A percentile compares a stretch with the other conserved stretches of the same genome.
These are phyloP conservation scores for Blastocystis sp. DNA, from an alignment of 352 stramenopile genomes.

Conservation along the genomic window DNA sequence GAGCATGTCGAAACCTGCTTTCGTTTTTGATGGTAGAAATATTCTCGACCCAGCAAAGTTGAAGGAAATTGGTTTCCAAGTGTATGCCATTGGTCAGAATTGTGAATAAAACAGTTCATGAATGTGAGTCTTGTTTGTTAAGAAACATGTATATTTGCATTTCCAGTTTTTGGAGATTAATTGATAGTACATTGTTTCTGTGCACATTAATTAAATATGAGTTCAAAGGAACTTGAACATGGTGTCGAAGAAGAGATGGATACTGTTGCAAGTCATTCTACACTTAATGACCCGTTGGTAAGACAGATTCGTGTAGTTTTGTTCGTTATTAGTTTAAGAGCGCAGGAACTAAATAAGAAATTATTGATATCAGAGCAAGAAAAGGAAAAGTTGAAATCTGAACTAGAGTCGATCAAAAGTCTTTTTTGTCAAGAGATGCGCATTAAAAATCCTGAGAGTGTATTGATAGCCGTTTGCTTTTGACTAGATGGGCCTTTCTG, in stretches of 20 bases:
- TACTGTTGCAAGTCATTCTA: neutral
- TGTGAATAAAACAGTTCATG: neutral
- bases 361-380: neutral
- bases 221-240: neutral
- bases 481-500: neutral
- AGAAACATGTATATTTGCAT: neutral
- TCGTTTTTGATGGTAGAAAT: constrained; percentile 98
- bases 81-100: constrained; percentile 89
- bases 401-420: neutral
- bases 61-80: constrained; percentile 90
- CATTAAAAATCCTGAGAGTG: neutral
- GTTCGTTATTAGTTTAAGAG: neutral
- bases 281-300: neutral
- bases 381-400: neutral
- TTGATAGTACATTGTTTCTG: neutral
- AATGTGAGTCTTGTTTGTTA: neutral
- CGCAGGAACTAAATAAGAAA: constrained; percentile 37
- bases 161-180: neutral
- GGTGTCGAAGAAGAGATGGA: neutral
- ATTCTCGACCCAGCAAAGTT: constrained; percentile 87
- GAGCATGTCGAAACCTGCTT: constrained; percentile 94
- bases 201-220: neutral
- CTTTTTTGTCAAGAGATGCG: constrained; percentile 23
- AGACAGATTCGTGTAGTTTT: constrained; percentile 1
- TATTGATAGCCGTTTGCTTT: neutral